Base-by-base conservation (phyloP, 345 rosid species). In the Citrus inodora region DNA sequence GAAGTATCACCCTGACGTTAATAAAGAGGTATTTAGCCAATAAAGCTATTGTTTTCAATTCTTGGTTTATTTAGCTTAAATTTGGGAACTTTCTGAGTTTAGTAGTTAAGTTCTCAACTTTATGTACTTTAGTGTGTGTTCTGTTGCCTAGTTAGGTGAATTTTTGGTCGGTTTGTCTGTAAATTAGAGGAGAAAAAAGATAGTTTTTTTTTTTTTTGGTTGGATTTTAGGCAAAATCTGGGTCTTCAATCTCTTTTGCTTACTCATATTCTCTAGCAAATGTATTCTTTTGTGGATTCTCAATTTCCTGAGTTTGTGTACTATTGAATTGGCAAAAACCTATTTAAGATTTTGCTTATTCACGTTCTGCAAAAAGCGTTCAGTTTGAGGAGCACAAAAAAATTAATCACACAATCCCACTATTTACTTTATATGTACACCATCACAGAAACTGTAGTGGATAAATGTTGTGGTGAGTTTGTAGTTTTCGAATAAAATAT, bases 1-100 rank as follows among this genome's bases (percentile, higher is more conserved):
- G 76, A 93, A 90, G 87, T 93, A 84, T 81, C 97, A 96, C 76
- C 98, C 99, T 74, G 98, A 96, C 83, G 97, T 96, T 74, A 96
- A 96, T 80, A 93, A 93, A 82, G 92, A 91, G 98, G 98, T 90
- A 79, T 61, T 55, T 42, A 32, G 10, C 40, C n/a, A 14, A 27
- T 76, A 32, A 46, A 63, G 40, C 69, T 76, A 19, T 48, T 70
- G 28, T 10, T 69, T 38, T 14, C 6, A 4, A 24, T 40, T 69
- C 32, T 32, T 27, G 64, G 4, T 63, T 32, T 51, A 58, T 19
- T 70, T 13, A 53, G 58, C 58, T 55, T 16, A n/a, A 63, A 48
- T 9, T 46, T 21, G 70, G 48, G 14, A 65, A 30, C 14, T 64
- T 51, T 48, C 11, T 37, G 33, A 22, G 21, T 35, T 30, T 64